A percentile compares a stretch with the other conserved stretches of the same genome.
Evolutionary conservation across 768 basidiomycete genomes (phyloP).

Genomic region (Imleria badia): DNA sequence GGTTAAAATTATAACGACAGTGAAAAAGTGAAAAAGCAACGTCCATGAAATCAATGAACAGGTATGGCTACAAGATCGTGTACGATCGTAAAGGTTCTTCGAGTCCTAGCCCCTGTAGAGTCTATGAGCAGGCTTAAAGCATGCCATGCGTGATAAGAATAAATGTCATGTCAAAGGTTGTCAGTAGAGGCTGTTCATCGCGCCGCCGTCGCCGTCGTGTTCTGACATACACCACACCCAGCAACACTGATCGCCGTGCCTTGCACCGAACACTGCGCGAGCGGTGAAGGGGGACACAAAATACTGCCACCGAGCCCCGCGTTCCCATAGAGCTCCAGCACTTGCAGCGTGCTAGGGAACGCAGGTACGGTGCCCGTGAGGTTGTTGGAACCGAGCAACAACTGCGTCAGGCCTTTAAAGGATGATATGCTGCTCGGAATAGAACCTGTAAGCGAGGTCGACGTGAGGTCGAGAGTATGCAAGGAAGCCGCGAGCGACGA

Average conservation of each 20-base stretch:
- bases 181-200: neutral
- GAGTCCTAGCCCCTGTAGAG: slow-evolving; percentile 3
- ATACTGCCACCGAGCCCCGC: slow-evolving; percentile 34
- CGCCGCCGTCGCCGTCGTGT: slow-evolving; percentile 3
- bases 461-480: slow-evolving; percentile 39
- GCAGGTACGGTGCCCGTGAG: slow-evolving; percentile 35
- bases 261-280: slow-evolving; percentile 23
- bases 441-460: slow-evolving; percentile 38
- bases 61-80: slow-evolving; percentile 16
- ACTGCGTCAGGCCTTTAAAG: slow-evolving; percentile 35
- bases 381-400: slow-evolving; percentile 41
- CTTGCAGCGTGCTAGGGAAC: slow-evolving; percentile 37
- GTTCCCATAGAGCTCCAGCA: slow-evolving; percentile 38
- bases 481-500: slow-evolving; percentile 33
- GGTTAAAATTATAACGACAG: neutral
- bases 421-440: slow-evolving; percentile 37
- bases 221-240: slow-evolving; percentile 27
- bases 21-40: neutral
- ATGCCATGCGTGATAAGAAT: neutral
- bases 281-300: slow-evolving; percentile 9
- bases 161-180: neutral
- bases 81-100: neutral
- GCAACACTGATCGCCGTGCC: slow-evolving; percentile 20
- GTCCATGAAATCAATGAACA: neutral
- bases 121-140: neutral